Base-by-base conservation (phyloP, 2,329 filamentous ascomycete genomes). In the Hypoxylon sp. region DNA sequence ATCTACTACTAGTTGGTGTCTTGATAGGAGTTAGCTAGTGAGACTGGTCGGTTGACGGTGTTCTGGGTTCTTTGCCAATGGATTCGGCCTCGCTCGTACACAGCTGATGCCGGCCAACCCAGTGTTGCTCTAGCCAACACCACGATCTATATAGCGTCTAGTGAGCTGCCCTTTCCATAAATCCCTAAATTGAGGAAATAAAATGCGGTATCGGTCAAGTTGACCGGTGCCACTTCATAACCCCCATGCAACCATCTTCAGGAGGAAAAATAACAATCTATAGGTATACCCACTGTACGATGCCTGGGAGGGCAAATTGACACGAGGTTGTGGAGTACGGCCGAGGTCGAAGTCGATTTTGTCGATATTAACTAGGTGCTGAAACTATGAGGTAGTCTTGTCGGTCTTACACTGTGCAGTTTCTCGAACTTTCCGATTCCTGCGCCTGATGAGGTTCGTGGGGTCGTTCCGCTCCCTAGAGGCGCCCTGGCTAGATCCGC, bases 361-460 rank as follows among this genome's bases (percentile, higher is more conserved):
- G 21, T 7, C 7, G 2, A 29, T 32, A 30, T 11, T 19, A 11
- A 9, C n/a, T 41, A 19, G 2, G 14, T 7, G n/a, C 2, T 14
- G 43, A 19, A 8, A 21, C 16, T 7, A 4, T 45, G 6, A n/a
- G 27, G 14, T 45, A 1, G 12, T 14, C 19, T 7, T 16, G 5
- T 47, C n/a, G 5, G 12, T 21, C 14, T 25, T 34, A 37, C 56
- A 53, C 48, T 23, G 48, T 61, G 48, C 39, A 39, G n/a, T 41
- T n/a, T 47, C 21, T 6, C 52, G 6, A 21, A 27, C n/a, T 50
- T 34, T 23, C 12, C 37, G 29, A 6, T 32, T 32, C 21, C 43
- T 2, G 19, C 5, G 41, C 9, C 21, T 39, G 21, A 16, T 6
- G 14, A n/a, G 23, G 23, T n/a, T 46, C 23, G 21, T 23, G 12